Evolutionary conservation across 2,329 filamentous ascomycete species (phyloP).

Genomic region (Ophiognomonia clavigignenti-juglandacearum): DNA sequence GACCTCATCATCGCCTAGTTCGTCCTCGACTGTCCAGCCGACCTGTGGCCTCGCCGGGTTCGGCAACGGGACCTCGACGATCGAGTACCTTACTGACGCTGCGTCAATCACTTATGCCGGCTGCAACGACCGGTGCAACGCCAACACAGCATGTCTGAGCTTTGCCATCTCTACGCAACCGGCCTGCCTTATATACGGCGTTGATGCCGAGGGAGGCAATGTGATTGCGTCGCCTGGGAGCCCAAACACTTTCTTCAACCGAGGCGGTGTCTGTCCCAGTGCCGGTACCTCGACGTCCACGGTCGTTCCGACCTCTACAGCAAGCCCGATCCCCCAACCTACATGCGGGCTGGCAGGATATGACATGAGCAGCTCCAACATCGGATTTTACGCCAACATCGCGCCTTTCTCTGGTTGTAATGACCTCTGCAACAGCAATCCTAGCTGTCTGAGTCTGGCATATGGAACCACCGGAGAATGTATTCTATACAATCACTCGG

Average conservation of each 20-base stretch:
- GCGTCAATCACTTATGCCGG: slow-evolving; percentile 1
- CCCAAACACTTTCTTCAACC: slow-evolving; percentile 17
- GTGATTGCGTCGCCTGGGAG: slow-evolving; percentile 24
- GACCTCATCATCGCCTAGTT: neutral
- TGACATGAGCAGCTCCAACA: neutral
- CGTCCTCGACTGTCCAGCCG: no score
- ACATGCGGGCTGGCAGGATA: neutral
- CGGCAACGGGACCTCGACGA: neutral
- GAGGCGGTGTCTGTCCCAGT: slow-evolving; percentile 1
- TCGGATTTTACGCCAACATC: slow-evolving; percentile 6
- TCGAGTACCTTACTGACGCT: slow-evolving; percentile 1
- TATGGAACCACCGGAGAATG: slow-evolving; percentile 3
- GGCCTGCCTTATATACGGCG: slow-evolving; percentile 4
- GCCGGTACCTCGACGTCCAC: neutral
- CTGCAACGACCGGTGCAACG: slow-evolving; percentile 5
- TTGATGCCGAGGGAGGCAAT: slow-evolving; percentile 12
- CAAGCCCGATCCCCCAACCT: neutral
- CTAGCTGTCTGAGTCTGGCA: slow-evolving; percentile 8
- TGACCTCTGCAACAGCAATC: slow-evolving; percentile 7
- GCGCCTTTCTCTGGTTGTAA: slow-evolving; percentile 6
- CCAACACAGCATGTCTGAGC: slow-evolving; percentile 6
- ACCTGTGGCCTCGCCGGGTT: slow-evolving; percentile 3
- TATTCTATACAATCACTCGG: slow-evolving; percentile 6
- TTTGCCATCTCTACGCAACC: slow-evolving; percentile 3
- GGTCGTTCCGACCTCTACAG: neutral